Percentiles rank a stretch among this genome's conserved stretches.
These are phyloP conservation scores for Lactarius sp. DNA, from an alignment of 768 basidiomycete species.

Conservation along the genomic window DNA sequence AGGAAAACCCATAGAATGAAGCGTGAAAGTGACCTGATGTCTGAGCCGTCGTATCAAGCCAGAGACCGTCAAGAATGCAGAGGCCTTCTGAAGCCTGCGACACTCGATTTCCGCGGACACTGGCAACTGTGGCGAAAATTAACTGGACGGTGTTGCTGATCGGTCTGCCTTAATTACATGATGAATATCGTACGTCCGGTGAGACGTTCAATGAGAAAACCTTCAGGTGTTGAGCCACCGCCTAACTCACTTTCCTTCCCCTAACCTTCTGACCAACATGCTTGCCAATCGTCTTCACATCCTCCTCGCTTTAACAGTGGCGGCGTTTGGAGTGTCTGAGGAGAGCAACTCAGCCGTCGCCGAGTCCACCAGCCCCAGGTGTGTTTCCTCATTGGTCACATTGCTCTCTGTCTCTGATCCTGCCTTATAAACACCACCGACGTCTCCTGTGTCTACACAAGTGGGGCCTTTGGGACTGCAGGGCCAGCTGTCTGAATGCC, in stretches of 20 bases:
- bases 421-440: constrained; percentile 30
- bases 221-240: neutral
- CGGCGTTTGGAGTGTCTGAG: neutral
- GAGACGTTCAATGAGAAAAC: neutral
- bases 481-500: constrained; percentile 31
- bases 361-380: neutral
- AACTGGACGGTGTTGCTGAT: neutral
- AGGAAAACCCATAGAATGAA: too few species aligned
- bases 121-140: neutral
- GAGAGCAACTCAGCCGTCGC: neutral
- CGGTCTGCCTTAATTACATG: neutral
- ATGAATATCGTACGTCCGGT: too few species aligned
- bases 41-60: too few species aligned
- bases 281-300: neutral
- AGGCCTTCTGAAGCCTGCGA: too few species aligned
- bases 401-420: neutral
- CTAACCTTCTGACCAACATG: neutral
- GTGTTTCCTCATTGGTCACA: neutral
- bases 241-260: neutral
- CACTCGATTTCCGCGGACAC: too few species aligned
- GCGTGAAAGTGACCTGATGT: too few species aligned
- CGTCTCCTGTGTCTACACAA: constrained; percentile 38
- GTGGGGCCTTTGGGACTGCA: constrained; percentile 33
- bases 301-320: neutral
- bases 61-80: too few species aligned